These are phyloP conservation scores for Tranzscheliella williamsii DNA, from an alignment of 1,284 basidiomycete species.

Conservation along the genomic window DNA sequence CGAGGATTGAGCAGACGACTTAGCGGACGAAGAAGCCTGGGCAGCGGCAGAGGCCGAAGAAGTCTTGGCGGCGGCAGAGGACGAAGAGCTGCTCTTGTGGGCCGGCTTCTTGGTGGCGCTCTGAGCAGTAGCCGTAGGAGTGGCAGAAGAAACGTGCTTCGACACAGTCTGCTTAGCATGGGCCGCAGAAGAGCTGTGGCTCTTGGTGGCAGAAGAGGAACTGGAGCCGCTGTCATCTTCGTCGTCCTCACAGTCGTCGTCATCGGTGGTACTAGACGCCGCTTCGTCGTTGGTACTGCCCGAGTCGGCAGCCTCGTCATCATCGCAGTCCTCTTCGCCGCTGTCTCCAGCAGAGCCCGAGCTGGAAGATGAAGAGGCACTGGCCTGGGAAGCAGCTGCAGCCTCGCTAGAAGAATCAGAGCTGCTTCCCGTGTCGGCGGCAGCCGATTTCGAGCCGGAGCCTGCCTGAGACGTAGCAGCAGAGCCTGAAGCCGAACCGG, in stretches of 20 bases:
- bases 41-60: slow-evolving; percentile 2
- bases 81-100: slow-evolving; percentile 3
- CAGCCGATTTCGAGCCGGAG: slow-evolving; percentile 8
- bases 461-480: slow-evolving; percentile 3
- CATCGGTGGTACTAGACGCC: not conserved
- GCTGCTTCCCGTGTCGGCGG: slow-evolving; percentile 1
- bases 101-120: not conserved
- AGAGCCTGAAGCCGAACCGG: slow-evolving; percentile 2
- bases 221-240: slow-evolving; percentile 10
- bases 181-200: too few species aligned
- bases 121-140: slow-evolving; percentile 9
- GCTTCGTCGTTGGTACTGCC: too few species aligned
- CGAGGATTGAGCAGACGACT: too few species aligned
- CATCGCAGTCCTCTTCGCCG: slow-evolving; percentile 25
- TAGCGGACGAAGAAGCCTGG: not conserved
- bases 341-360: slow-evolving; percentile 9
- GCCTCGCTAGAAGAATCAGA: slow-evolving; percentile 3
- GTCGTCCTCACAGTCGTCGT: slow-evolving; percentile 11
- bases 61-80: slow-evolving; percentile 2
- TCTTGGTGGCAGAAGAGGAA: slow-evolving; percentile 2
- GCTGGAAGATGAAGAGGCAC: slow-evolving; percentile 8
- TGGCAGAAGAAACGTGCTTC: slow-evolving; percentile 2
- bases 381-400: slow-evolving; percentile 4
- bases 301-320: slow-evolving; percentile 3
- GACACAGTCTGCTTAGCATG: too few species aligned